These are phyloP conservation scores for Allium fistulosum DNA, from an alignment of 106 monocot species.

Conservation along the genomic window DNA sequence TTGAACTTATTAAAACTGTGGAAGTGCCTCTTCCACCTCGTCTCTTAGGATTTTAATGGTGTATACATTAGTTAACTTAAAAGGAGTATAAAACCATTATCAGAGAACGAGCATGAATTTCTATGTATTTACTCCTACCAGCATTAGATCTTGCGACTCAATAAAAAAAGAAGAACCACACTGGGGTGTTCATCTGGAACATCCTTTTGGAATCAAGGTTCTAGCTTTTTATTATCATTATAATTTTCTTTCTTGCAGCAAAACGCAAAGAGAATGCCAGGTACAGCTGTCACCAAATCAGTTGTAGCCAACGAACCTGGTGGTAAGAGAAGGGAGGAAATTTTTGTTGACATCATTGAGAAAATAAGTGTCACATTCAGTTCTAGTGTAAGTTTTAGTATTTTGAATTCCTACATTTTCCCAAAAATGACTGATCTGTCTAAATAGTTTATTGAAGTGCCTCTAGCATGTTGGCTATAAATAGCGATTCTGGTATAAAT, in stretches of 20 bases:
- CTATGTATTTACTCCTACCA: no score
- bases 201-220: neutral
- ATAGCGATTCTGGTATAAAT: no score
- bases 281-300: slow-evolving; percentile 97
- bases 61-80: no score
- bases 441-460: no score
- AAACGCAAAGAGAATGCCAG: slow-evolving; percentile 92
- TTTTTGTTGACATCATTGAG: slow-evolving; percentile 97
- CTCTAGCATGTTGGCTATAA: no score
- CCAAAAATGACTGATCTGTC: neutral
- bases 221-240: neutral
- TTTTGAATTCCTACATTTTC: neutral
- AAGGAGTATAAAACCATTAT: no score
- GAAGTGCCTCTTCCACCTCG: no score
- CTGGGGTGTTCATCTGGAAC: neutral
- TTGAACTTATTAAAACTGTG: no score
- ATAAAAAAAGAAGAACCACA: no score
- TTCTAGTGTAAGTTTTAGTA: slow-evolving; percentile 75
- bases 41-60: neutral
- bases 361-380: slow-evolving; percentile 99
- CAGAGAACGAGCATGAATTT: no score
- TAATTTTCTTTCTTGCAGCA: slow-evolving; percentile 42
- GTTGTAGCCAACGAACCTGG: slow-evolving; percentile 93
- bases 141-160: no score
- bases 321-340: slow-evolving; percentile 94